Percentiles rank a stretch among this genome's conserved stretches.
These are phyloP conservation scores for Coniella lustricola DNA, from an alignment of 2,329 filamentous ascomycete species.

Conservation along the genomic window DNA sequence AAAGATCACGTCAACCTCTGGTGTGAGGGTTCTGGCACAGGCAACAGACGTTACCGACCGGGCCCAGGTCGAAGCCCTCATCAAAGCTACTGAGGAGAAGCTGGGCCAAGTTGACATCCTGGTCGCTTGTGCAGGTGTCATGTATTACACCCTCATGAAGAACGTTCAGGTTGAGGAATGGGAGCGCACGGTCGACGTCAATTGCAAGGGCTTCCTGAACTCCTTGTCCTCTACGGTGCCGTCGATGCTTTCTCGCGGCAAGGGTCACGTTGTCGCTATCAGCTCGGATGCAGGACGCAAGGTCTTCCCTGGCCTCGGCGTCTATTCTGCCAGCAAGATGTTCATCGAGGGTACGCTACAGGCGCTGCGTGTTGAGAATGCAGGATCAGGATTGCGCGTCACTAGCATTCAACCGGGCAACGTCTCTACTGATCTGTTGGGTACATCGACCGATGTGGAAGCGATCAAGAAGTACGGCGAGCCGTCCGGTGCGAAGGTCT, in stretches of 20 bases:
- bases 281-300: conserved; percentile 77
- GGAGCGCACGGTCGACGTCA: conserved; percentile 77
- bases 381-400: conserved; percentile 63
- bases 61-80: conserved; percentile 58
- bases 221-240: conserved; percentile 64
- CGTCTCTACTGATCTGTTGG: conserved; percentile 63
- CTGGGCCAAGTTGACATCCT: conserved; percentile 72
- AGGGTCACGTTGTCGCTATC: conserved; percentile 71
- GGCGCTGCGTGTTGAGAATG: conserved; percentile 66
- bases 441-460: conserved; percentile 69
- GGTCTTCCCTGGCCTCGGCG: conserved; percentile 72
- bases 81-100: conserved; percentile 49
- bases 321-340: conserved; percentile 79
- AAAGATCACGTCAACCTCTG: conserved; percentile 27
- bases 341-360: conserved; percentile 81
- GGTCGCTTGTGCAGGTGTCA: conserved; percentile 74
- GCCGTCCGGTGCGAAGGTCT: conserved; percentile 65
- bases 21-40: conserved; percentile 60
- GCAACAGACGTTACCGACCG: conserved; percentile 67
- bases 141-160: conserved; percentile 87
- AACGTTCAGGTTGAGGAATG: conserved; percentile 68
- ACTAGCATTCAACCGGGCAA: conserved; percentile 74
- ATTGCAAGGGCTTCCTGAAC: conserved; percentile 77
- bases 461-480: conserved; percentile 73
- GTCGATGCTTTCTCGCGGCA: conserved; percentile 60